phyloP scores from a whole-genome alignment of 257 asterid genomes.

The Agastache rugosa region DNA sequence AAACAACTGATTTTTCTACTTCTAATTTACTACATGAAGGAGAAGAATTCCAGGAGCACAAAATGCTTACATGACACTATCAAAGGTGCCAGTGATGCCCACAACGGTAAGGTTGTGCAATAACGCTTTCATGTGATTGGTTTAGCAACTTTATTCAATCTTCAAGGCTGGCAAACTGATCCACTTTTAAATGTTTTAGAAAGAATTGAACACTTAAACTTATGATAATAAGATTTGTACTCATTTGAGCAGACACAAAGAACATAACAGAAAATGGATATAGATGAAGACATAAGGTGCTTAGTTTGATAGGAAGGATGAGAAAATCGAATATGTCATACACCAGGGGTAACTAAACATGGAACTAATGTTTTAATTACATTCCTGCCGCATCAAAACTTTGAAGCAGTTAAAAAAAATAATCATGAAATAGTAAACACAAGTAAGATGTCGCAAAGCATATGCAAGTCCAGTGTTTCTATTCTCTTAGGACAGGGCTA shows the following conservation, averaged over 20 bases:
- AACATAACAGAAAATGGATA: neutral
- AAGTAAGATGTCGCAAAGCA: neutral
- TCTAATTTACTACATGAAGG: neutral
- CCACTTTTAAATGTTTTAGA: neutral
- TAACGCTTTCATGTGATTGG: neutral
- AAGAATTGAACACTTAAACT: too few relatives aligned
- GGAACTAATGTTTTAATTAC: neutral
- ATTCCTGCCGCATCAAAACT: neutral
- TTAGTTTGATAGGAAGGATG: conserved; percentile 5
- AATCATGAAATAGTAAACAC: conserved; percentile 12
- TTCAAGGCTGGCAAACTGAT: conserved; percentile 13
- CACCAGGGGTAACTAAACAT: neutral
- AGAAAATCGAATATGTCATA: neutral
- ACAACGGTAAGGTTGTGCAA: neutral
- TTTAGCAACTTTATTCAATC: conserved; percentile 9
- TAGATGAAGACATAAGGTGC: neutral
- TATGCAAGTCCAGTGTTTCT: conserved; percentile 4
- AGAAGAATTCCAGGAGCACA: neutral
- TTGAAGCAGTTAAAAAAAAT: neutral
- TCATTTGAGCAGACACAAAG: neutral
- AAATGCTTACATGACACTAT: neutral
- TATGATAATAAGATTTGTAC: neutral
- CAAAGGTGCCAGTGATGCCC: too few relatives aligned
- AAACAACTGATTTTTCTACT: neutral
- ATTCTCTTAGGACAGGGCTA: neutral